Base-by-base conservation (phyloP, 805 yeast species). In the Lipomyces oligophaga region DNA sequence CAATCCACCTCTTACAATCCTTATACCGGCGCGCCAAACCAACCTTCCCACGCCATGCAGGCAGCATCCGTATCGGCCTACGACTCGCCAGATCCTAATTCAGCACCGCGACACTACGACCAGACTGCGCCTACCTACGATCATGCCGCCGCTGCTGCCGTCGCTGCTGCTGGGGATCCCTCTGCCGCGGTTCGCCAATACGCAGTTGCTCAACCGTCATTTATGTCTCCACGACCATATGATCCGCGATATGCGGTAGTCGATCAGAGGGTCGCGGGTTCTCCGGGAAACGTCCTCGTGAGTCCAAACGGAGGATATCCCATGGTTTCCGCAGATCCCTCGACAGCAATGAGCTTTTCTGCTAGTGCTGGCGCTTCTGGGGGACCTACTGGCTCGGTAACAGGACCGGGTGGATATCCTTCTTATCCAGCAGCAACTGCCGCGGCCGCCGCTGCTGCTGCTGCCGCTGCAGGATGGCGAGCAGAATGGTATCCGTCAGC, bases 401-500 rank as follows among this genome's bases (percentile, higher is more conserved):
- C n/a, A n/a, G n/a, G n/a, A n/a, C n/a, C n/a, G n/a, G n/a, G n/a
- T n/a, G n/a, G n/a, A n/a, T n/a, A n/a, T n/a, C n/a, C n/a, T n/a
- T n/a, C n/a, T n/a, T n/a, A n/a, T n/a, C n/a, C n/a, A n/a, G n/a
- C n/a, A n/a, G n/a, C n/a, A n/a, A n/a, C n/a, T n/a, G n/a, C n/a
- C n/a, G n/a, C n/a, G n/a, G n/a, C n/a, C n/a, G n/a, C n/a, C n/a
- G n/a, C n/a, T n/a, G 38, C 43, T 3, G 13, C 22, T 8, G 52
- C 55, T 3, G 16, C 54, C 13, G 27, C 47, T 2, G 54, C 32
- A 7, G 26, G 45, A 15, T 47, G 52, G 53, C 45, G 55, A 4
- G 49, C 55, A 19, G 55, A 47, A 20, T 48, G 54, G 49, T 47
- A 47, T 25, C 55, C 53, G 20, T 54, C 53, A 4, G 55, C 35